Evolutionary conservation across 805 yeast genomes (phyloP).

Genomic region (Kodamaea jinghongensis): DNA sequence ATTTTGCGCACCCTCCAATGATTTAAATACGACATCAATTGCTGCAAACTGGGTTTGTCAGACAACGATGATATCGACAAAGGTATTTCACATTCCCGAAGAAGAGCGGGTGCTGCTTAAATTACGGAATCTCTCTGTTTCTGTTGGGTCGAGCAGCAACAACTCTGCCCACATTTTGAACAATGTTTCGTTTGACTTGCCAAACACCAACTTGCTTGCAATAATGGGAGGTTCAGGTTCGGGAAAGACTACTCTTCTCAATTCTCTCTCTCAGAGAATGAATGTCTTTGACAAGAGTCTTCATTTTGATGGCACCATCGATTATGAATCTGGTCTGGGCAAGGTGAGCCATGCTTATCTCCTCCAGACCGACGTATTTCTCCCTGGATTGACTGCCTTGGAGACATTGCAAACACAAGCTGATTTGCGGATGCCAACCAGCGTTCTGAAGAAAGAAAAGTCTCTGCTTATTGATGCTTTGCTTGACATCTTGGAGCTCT

Average conservation of each 20-base stretch:
- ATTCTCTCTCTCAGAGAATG: slow-evolving; percentile 57
- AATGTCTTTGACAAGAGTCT: slow-evolving; percentile 40
- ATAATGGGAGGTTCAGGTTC: slow-evolving; percentile 78
- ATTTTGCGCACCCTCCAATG: too few species aligned
- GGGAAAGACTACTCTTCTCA: slow-evolving; percentile 79
- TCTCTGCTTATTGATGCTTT: slow-evolving; percentile 53
- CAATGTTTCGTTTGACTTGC: slow-evolving; percentile 57
- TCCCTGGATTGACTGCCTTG: slow-evolving; percentile 67
- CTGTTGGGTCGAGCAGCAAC: background rate
- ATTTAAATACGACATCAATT: too few species aligned
- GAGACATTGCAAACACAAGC: slow-evolving; percentile 74
- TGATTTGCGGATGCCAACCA: slow-evolving; percentile 57
- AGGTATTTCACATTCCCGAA: slow-evolving; percentile 5
- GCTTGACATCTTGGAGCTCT: slow-evolving; percentile 61
- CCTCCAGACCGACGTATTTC: slow-evolving; percentile 70
- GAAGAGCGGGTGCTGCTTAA: slow-evolving; percentile 11
- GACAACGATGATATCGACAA: slow-evolving; percentile 1
- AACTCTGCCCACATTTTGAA: slow-evolving; percentile 22
- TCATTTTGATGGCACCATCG: slow-evolving; percentile 41
- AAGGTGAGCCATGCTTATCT: slow-evolving; percentile 54
- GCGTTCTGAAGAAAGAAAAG: slow-evolving; percentile 44
- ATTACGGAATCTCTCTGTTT: slow-evolving; percentile 12
- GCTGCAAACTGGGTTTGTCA: too few species aligned
- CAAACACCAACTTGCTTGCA: slow-evolving; percentile 65
- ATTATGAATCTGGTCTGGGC: slow-evolving; percentile 19